phyloP scores from a whole-genome alignment of 805 yeast genomes.

The Kluyveromyces dobzhanskii region DNA sequence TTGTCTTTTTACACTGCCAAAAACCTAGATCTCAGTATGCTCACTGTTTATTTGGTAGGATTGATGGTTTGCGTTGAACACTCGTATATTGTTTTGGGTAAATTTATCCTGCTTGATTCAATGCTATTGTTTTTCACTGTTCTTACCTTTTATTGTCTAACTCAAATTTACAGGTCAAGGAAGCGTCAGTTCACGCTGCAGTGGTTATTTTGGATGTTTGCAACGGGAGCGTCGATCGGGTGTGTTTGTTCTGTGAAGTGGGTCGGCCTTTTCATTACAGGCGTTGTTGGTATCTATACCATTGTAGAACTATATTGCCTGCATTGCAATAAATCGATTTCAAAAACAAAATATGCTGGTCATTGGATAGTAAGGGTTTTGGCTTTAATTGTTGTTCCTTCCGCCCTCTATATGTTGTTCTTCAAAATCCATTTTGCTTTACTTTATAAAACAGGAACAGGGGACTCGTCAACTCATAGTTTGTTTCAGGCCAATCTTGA shows the following conservation, averaged over 20 bases:
- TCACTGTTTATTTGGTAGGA: slow-evolving; percentile 70
- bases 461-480: slow-evolving; percentile 86
- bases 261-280: slow-evolving; percentile 71
- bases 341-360: slow-evolving; percentile 31
- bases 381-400: slow-evolving; percentile 64
- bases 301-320: slow-evolving; percentile 44
- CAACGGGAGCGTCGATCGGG: slow-evolving; percentile 64
- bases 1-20: slow-evolving; percentile 76
- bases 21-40: slow-evolving; percentile 61
- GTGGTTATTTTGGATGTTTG: slow-evolving; percentile 61
- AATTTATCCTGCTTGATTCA: slow-evolving; percentile 86
- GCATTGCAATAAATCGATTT: slow-evolving; percentile 26
- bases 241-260: slow-evolving; percentile 80
- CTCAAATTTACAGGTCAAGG: slow-evolving; percentile 56
- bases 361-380: slow-evolving; percentile 72
- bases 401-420: slow-evolving; percentile 54
- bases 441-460: slow-evolving; percentile 78
- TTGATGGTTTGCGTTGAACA: slow-evolving; percentile 76
- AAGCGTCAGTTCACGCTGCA: slow-evolving; percentile 50
- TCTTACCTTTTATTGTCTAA: slow-evolving; percentile 66
- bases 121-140: slow-evolving; percentile 84
- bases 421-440: slow-evolving; percentile 78
- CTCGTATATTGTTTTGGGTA: slow-evolving; percentile 76
- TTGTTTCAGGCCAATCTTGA: slow-evolving; percentile 80
- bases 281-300: slow-evolving; percentile 51